Conservation (phyloP, 805 yeast genomes). For the Candida manassasensis region DNA sequence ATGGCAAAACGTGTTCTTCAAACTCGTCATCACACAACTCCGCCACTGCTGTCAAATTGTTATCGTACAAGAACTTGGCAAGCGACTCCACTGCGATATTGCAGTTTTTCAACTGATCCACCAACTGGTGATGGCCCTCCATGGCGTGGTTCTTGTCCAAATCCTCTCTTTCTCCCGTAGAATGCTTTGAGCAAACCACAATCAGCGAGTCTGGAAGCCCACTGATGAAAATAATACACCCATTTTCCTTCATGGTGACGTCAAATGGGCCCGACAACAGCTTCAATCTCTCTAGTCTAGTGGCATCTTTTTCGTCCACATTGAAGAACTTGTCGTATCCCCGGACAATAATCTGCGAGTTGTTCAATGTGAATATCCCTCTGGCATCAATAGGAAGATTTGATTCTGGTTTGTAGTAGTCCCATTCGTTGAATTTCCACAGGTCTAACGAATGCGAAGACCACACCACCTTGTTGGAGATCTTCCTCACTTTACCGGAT, state of each 20-base stretch:
- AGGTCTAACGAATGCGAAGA: conserved; percentile 13
- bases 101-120: conserved; percentile 42
- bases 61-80: conserved; percentile 47
- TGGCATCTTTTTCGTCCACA: conserved; percentile 54
- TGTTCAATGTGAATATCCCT: conserved; percentile 63
- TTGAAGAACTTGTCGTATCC: conserved; percentile 96
- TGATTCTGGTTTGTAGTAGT: conserved; percentile 49
- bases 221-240: conserved; percentile 82
- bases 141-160: conserved; percentile 63
- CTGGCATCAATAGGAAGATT: conserved; percentile 74
- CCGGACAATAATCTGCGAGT: conserved; percentile 56
- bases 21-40: conserved; percentile 90
- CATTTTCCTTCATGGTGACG: conserved; percentile 84
- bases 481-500: conserved; percentile 19
- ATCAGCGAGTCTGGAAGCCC: conserved; percentile 73
- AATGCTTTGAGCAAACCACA: conserved; percentile 86
- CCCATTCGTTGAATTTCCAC: conserved; percentile 94
- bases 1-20: conserved; percentile 89
- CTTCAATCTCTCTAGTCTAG: conserved; percentile 47
- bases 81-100: conserved; percentile 45
- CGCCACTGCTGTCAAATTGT: conserved; percentile 77
- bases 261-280: conserved; percentile 71
- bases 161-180: conserved; percentile 66
- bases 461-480: conserved; percentile 9
- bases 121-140: conserved; percentile 60